Conservation (phyloP, 2,329 filamentous ascomycete genomes). For the Hymenoscyphus linearis region DNA sequence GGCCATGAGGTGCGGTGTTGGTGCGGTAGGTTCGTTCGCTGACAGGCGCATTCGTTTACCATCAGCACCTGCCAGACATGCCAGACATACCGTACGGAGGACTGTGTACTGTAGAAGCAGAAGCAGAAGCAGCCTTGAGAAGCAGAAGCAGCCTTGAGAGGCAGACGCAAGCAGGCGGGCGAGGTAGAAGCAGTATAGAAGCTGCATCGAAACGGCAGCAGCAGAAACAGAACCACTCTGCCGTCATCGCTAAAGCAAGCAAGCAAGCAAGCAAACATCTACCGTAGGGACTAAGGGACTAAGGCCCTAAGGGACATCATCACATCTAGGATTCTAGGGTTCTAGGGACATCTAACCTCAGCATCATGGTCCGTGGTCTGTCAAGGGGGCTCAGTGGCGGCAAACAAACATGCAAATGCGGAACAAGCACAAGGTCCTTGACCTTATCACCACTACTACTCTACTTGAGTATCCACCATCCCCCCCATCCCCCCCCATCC, state of each 20-base stretch:
- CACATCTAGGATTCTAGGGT: no score
- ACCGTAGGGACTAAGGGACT: no score
- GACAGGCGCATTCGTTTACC: neutral
- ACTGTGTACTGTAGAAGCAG: neutral
- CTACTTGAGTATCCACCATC: no score
- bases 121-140: neutral
- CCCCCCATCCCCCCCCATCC: no score
- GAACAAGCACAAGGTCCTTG: neutral
- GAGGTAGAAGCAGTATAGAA: constrained; percentile 3
- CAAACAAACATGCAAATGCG: neutral
- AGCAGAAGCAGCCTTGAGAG: neutral
- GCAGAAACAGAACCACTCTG: neutral
- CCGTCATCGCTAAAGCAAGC: neutral
- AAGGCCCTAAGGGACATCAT: no score
- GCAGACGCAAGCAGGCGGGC: neutral
- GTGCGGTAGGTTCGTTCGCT: neutral
- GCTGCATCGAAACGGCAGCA: constrained; percentile 1
- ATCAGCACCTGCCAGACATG: neutral
- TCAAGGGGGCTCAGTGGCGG: no score
- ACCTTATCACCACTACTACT: no score
- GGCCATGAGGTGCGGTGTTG: no score
- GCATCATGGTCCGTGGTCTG: neutral
- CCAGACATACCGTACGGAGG: neutral
- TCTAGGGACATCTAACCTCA: no score
- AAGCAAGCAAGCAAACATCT: neutral